A percentile compares a stretch with the other conserved stretches of the same genome.
Conservation (phyloP, 257 asterid species). For the Mitragyna speciosa region DNA sequence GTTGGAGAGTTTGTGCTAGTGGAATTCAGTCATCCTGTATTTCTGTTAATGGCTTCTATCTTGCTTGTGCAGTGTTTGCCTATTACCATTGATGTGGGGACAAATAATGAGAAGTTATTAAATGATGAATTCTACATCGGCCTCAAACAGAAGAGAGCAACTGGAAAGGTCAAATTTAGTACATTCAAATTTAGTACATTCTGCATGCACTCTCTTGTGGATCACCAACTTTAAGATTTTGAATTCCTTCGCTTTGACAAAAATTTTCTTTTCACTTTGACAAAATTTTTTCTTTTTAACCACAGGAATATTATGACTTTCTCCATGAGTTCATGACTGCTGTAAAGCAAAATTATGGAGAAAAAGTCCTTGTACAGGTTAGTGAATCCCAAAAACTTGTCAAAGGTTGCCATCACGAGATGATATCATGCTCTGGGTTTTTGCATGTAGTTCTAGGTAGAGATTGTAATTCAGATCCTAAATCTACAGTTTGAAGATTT, state of each 20-base stretch:
- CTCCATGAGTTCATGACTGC: slow-evolving; percentile 90
- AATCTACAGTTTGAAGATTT: slow-evolving; percentile 79
- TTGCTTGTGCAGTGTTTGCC: slow-evolving; percentile 68
- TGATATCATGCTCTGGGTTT: background rate
- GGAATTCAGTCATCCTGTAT: background rate
- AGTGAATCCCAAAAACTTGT: slow-evolving; percentile 16
- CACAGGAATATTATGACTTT: slow-evolving; percentile 80
- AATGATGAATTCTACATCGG: slow-evolving; percentile 93
- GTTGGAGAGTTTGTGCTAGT: background rate
- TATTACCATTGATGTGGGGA: slow-evolving; percentile 87
- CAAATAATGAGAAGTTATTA: slow-evolving; percentile 71
- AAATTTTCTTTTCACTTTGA: too few relatives aligned
- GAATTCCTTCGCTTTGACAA: background rate
- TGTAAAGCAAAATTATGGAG: slow-evolving; percentile 90
- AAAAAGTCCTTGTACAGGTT: slow-evolving; percentile 93
- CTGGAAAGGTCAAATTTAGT: slow-evolving; percentile 67
- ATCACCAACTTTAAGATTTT: background rate
- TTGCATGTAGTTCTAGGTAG: slow-evolving; percentile 1
- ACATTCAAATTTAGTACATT: too few relatives aligned
- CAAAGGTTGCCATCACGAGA: background rate
- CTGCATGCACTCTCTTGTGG: background rate
- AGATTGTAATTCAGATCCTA: background rate
- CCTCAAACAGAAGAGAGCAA: slow-evolving; percentile 75
- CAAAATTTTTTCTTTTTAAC: slow-evolving; percentile 15
- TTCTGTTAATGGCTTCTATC: background rate